Base-by-base conservation (phyloP, 208 protist genomes). In the Wallacemonas rigidus region DNA sequence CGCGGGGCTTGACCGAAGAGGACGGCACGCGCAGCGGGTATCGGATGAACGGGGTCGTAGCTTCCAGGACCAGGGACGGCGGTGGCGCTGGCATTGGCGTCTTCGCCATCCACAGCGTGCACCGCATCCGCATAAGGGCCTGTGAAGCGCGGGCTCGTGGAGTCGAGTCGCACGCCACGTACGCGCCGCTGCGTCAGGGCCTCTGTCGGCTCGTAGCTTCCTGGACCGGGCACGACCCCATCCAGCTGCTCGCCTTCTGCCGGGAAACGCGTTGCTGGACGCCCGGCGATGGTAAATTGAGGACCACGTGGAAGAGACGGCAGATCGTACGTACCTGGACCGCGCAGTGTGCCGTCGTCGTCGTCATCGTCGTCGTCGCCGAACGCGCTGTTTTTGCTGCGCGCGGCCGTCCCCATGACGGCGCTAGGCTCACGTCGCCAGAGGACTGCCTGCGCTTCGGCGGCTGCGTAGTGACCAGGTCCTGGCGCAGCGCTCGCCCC, bases 171-270 rank as follows among this genome's bases (percentile, higher is more conserved):
- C 45, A 69, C 43, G 12, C 54, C 48, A 36, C 61, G 14, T 55
- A 48, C 55, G 57, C 36, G 61, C 36, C 17, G 67, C 67, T 60
- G 64, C 70, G n/a, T 41, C 35, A 48, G 43, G 57, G 57, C 12
- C 39, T 58, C 41, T 35, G 9, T 54, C 54, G 8, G 60, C 12
- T 79, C 75, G 54, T 86, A 86, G 64, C 82, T 70, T n/a, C 85
- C 86, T 1, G 86, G 86, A 17, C 86, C 86, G 48, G 82, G 86
- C 38, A 54, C 69, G 17, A 53, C 61, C 45, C 60, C 8, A 17
- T 51, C 56, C 7, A 72, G 17, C 41, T 53, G 43, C 51, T 53
- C 39, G 38, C 53, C 55, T 51, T 47, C 17, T 15, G 8, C 69
- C 12, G 43, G 41, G 8, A 50, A 8, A 8, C 41, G 60, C 12